Evolutionary conservation across 176 grass and related monocot species (phyloP).

Genomic region (Eleusine indica): DNA sequence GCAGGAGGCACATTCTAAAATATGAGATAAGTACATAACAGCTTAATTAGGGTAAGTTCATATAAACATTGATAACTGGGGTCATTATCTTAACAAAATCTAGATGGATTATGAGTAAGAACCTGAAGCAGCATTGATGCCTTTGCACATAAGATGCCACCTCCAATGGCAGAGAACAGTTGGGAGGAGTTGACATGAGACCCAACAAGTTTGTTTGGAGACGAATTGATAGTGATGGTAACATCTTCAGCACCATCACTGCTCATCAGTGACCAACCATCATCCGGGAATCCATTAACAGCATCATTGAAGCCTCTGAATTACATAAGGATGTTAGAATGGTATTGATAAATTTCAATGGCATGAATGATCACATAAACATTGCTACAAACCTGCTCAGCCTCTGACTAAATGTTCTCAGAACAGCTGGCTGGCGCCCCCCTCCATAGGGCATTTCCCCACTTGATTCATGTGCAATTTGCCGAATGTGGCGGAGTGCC

Average conservation of each 20-base stretch:
- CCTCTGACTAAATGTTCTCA: conserved; percentile 91
- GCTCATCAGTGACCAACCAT: conserved; percentile 86
- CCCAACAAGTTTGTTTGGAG: conserved; percentile 83
- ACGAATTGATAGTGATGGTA: conserved; percentile 80
- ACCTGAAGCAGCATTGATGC: conserved; percentile 99
- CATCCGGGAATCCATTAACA: conserved; percentile 89
- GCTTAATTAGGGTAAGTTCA: conserved; percentile 10
- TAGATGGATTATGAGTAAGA: conserved; percentile 11
- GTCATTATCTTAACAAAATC: background rate
- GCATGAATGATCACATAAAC: background rate
- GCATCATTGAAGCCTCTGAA: conserved; percentile 95
- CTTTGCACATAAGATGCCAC: conserved; percentile 95
- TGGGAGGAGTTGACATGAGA: conserved; percentile 63
- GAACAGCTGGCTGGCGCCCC: conserved; percentile 78
- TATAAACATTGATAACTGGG: conserved; percentile 17
- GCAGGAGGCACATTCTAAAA: conserved; percentile 90
- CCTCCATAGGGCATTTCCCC: conserved; percentile 78
- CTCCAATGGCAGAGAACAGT: conserved; percentile 57
- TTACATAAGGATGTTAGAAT: conserved; percentile 20
- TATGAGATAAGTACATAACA: background rate
- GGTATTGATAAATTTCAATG: background rate
- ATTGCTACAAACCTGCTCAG: conserved; percentile 76
- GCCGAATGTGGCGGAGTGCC: conserved; percentile 91
- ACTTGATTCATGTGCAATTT: conserved; percentile 83
- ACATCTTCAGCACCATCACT: conserved; percentile 92